A percentile compares a stretch with the other conserved stretches of the same genome.
phyloP scores from a whole-genome alignment of 2,329 filamentous ascomycete genomes.

The Stenocarpella maydis region DNA sequence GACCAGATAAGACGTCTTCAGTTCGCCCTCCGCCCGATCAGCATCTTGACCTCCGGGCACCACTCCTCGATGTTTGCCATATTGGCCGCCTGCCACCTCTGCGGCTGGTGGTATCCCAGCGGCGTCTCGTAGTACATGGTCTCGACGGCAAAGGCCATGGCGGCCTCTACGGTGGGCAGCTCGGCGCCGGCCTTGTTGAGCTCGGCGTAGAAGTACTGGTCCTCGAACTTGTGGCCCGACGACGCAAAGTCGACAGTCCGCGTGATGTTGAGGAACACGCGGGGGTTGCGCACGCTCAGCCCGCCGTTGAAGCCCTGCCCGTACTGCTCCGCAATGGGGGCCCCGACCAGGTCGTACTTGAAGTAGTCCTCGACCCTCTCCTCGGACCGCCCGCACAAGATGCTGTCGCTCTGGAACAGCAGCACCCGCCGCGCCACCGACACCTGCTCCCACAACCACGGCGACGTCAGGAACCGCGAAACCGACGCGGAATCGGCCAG shows the following conservation, averaged over 20 bases:
- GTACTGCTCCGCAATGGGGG: conserved; percentile 40
- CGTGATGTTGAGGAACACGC: conserved; percentile 39
- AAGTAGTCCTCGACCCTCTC: conserved; percentile 44
- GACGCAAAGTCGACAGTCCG: conserved; percentile 36
- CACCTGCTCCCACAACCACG: conserved; percentile 46
- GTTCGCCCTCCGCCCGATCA: conserved; percentile 33
- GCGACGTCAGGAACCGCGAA: conserved; percentile 43
- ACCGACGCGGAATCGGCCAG: conserved; percentile 45
- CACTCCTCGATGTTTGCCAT: conserved; percentile 33
- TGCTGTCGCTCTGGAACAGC: conserved; percentile 47
- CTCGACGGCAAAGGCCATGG: conserved; percentile 43
- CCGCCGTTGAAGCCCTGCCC: conserved; percentile 45
- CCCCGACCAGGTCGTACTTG: conserved; percentile 45
- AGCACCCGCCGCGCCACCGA: conserved; percentile 42
- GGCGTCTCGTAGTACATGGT: conserved; percentile 43
- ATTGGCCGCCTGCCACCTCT: conserved; percentile 34
- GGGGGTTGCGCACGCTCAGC: conserved; percentile 44
- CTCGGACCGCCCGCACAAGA: conserved; percentile 43
- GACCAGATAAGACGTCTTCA: neutral
- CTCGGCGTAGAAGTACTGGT: conserved; percentile 45
- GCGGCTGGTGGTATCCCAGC: conserved; percentile 42
- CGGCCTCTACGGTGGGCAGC: conserved; percentile 41
- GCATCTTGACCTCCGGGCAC: conserved; percentile 36
- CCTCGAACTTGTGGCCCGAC: conserved; percentile 41
- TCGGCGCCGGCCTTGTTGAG: conserved; percentile 39